These are phyloP conservation scores for Glebionis coronaria DNA, from an alignment of 129 eudicot species.

Conservation along the genomic window DNA sequence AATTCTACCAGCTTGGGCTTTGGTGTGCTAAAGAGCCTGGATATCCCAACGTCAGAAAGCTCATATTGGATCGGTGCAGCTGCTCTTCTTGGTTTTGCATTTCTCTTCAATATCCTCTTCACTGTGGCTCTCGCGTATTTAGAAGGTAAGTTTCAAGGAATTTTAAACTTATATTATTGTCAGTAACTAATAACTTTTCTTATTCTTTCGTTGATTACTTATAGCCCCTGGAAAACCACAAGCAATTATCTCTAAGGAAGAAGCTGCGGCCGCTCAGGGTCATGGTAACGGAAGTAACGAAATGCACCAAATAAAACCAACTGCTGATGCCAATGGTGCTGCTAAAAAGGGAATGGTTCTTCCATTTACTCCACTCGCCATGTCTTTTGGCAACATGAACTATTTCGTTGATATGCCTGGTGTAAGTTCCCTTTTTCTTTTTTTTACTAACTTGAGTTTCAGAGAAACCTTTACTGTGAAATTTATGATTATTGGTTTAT, in stretches of 20 bases:
- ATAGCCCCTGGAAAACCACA: slow-evolving; percentile 68
- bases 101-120: slow-evolving; percentile 43
- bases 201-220: too few relatives aligned
- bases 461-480: not conserved
- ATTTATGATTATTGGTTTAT: not conserved
- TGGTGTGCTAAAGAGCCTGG: slow-evolving; percentile 37
- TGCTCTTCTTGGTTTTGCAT: slow-evolving; percentile 42
- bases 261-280: slow-evolving; percentile 32
- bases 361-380: slow-evolving; percentile 52
- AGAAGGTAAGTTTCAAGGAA: not conserved
- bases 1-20: slow-evolving; percentile 43
- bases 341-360: slow-evolving; percentile 59
- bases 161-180: too few relatives aligned
- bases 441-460: not conserved
- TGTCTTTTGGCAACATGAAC: slow-evolving; percentile 48
- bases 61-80: slow-evolving; percentile 56
- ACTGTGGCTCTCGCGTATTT: slow-evolving; percentile 49
- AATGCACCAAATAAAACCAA: slow-evolving; percentile 17
- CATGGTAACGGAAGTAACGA: slow-evolving; percentile 10
- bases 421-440: slow-evolving; percentile 32
- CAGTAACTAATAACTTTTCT: too few relatives aligned
- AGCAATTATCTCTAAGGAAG: slow-evolving; percentile 60
- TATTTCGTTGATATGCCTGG: slow-evolving; percentile 61
- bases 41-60: slow-evolving; percentile 36
- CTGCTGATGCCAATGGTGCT: slow-evolving; percentile 22